Percentiles rank a stretch among this genome's conserved stretches.
These are phyloP conservation scores for Aspergillus texensis DNA, from an alignment of 2,329 filamentous ascomycete genomes.

Conservation along the genomic window DNA sequence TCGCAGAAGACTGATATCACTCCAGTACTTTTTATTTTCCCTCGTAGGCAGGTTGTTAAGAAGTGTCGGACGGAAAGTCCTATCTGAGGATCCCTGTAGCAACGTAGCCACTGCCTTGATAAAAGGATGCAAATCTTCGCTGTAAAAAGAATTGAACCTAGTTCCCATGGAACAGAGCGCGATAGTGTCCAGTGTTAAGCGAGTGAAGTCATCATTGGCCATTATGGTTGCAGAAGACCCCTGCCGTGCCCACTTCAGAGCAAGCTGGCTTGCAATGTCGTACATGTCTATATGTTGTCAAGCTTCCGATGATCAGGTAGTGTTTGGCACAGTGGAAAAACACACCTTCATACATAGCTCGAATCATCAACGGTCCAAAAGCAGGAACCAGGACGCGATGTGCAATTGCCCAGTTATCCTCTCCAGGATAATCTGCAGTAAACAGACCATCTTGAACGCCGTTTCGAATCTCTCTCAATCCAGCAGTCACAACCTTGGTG, in stretches of 20 bases:
- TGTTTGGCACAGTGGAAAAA: background rate
- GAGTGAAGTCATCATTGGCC: constrained; percentile 69
- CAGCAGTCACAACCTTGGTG: constrained; percentile 56
- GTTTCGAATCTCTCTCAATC: constrained; percentile 60
- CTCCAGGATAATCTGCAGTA: constrained; percentile 53
- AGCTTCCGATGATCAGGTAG: background rate
- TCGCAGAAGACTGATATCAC: constrained; percentile 49
- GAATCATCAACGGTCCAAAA: constrained; percentile 50
- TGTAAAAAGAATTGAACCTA: constrained; percentile 76
- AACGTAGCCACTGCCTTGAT: constrained; percentile 68
- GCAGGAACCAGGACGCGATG: constrained; percentile 51
- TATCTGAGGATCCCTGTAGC: constrained; percentile 58
- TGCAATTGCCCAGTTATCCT: constrained; percentile 67
- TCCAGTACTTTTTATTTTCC: constrained; percentile 37
- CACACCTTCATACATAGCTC: constrained; percentile 46
- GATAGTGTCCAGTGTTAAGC: constrained; percentile 72
- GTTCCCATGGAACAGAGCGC: constrained; percentile 72
- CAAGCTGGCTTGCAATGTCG: constrained; percentile 43
- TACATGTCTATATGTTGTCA: constrained; percentile 37
- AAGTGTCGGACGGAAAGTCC: constrained; percentile 53
- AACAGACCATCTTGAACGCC: constrained; percentile 68
- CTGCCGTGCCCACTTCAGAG: constrained; percentile 47
- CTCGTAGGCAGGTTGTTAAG: constrained; percentile 47
- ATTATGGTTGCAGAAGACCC: constrained; percentile 61
- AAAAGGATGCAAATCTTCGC: constrained; percentile 70